Base-by-base conservation (phyloP, 2,329 filamentous ascomycete species). In the Decorospora gaudefroyi region DNA sequence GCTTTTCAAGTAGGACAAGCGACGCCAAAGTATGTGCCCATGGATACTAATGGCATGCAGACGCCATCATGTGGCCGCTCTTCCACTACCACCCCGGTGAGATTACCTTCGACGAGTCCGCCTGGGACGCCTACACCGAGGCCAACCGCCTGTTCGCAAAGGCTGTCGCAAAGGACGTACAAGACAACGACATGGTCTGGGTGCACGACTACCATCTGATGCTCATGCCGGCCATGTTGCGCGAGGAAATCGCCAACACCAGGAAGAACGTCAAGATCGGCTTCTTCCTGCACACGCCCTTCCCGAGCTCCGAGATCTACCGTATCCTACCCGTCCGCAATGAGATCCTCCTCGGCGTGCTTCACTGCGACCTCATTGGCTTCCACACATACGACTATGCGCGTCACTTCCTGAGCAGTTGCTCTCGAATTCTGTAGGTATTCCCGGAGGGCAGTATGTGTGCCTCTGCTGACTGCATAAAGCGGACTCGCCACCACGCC, bases 301-400 rank as follows among this genome's bases (percentile, higher is more conserved):
- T 97, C 74, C 93, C 93, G 9, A 95, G 89, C 69, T 95, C 88
- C 60, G 92, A 97, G 72, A 96, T 97, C 65, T 97, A 96, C 74
- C 84, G 93, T 53, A 96, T 97, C 55, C 77, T 97, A 6, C 93
- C 93, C 1, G 92, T 97, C 19, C 84, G 93, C 52, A 90, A 96
- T 68, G 86, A 90, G 62, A 84, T 97, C 36, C 80, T 99, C 30
- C 80, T 87, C 34, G 91, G 93, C 42, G 84, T 97, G 26, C 79
- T 99, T 22, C 87, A 95, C 68, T 96, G 92, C 75, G 93, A 97
- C 68, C 77, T 99, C 47, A 90, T 97, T 65, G 93, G 93, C 21
- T 97, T 99, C 77, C 93, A 99, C 73, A 99, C 93, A 18, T 97
- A 96, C 75, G 92, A 97, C 74, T 99, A 99, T 66, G 92, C 91